A percentile compares a stretch with the other conserved stretches of the same genome.
Evolutionary conservation across 2,329 filamentous ascomycete species (phyloP).

Genomic region (Aspergillus fructus): DNA sequence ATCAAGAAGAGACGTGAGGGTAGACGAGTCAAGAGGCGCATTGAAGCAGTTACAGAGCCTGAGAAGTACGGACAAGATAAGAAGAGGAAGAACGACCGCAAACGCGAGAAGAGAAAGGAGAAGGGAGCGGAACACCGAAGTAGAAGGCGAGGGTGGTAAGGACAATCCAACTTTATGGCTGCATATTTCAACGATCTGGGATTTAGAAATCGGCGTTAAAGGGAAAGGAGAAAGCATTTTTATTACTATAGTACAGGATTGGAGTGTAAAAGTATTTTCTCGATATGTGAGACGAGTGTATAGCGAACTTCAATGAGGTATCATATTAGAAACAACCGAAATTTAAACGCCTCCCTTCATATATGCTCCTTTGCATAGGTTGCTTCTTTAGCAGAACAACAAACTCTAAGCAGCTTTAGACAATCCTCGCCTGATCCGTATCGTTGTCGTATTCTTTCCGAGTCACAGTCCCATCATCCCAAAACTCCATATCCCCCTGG

Average conservation of each 20-base stretch:
- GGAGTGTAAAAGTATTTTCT: constrained; percentile 4
- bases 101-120: constrained; percentile 79
- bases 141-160: constrained; percentile 68
- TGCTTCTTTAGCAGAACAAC: not conserved
- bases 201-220: constrained; percentile 2
- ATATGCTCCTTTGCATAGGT: not conserved
- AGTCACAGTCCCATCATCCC: constrained; percentile 67
- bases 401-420: not conserved
- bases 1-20: constrained; percentile 72
- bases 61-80: constrained; percentile 77
- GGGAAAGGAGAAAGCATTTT: constrained; percentile 5
- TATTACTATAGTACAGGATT: constrained; percentile 19
- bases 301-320: constrained; percentile 13
- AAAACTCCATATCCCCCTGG: constrained; percentile 89
- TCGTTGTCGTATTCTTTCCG: constrained; percentile 19
- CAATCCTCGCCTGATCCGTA: not conserved
- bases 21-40: constrained; percentile 79
- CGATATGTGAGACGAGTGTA: constrained; percentile 24
- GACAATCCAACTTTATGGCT: not conserved
- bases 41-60: constrained; percentile 80
- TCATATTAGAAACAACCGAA: constrained; percentile 8
- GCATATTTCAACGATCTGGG: not conserved
- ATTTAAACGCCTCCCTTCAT: constrained; percentile 10
- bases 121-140: constrained; percentile 71
- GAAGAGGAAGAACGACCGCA: constrained; percentile 78